These are phyloP conservation scores for Neoboletus subvelutipes DNA, from an alignment of 768 basidiomycete species.

Conservation along the genomic window DNA sequence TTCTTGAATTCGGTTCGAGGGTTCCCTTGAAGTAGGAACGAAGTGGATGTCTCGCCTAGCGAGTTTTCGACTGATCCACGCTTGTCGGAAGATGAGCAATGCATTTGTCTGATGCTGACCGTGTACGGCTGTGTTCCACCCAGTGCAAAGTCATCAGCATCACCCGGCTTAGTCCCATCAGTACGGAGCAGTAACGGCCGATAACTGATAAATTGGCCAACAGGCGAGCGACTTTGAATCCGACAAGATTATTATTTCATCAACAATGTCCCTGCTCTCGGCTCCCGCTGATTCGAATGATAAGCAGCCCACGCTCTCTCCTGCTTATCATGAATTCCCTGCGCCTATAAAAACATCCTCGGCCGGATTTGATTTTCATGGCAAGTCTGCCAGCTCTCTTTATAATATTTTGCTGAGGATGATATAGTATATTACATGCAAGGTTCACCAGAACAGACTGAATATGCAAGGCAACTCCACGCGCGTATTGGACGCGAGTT, in stretches of 20 bases:
- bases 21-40: not conserved
- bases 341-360: conserved; percentile 50
- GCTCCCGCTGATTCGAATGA: not conserved
- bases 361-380: conserved; percentile 74
- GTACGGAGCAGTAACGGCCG: too few species aligned
- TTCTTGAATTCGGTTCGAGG: not conserved
- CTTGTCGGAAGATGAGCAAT: not conserved
- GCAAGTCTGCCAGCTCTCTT: conserved; percentile 35
- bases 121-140: too few species aligned
- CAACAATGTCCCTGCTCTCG: not conserved
- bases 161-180: too few species aligned
- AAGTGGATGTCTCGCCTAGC: not conserved
- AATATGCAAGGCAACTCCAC: conserved; percentile 56
- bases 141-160: too few species aligned
- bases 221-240: not conserved
- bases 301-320: conserved; percentile 36
- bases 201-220: too few species aligned
- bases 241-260: too few species aligned
- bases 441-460: conserved; percentile 38
- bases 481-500: conserved; percentile 62
- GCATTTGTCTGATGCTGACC: not conserved
- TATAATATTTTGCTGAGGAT: not conserved
- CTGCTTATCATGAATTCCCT: conserved; percentile 54
- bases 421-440: conserved; percentile 62
- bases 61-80: not conserved